phyloP scores from a whole-genome alignment of 352 stramenopile species.

The Phytophthora nicotianae region DNA sequence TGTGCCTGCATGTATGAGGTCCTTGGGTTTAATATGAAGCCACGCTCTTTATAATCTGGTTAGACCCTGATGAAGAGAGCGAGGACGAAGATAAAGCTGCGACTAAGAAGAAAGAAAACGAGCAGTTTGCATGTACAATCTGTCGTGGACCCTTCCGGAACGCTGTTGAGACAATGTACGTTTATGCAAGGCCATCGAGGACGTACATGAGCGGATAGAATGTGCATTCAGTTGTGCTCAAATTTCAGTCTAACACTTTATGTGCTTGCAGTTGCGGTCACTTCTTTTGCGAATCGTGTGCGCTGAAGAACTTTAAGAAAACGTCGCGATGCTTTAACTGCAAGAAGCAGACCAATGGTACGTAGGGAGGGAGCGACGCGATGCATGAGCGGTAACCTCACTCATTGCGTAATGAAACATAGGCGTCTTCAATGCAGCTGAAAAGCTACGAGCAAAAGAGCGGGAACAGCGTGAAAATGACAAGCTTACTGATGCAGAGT shows the following conservation, averaged over 20 bases:
- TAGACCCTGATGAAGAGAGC: slow-evolving; percentile 58
- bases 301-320: slow-evolving; percentile 87
- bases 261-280: slow-evolving; percentile 83
- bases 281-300: slow-evolving; percentile 96
- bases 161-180: slow-evolving; percentile 92
- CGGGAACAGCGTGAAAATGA: slow-evolving; percentile 32
- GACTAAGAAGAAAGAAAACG: slow-evolving; percentile 66
- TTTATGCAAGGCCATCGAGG: not conserved
- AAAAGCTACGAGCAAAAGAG: slow-evolving; percentile 73
- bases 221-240: not conserved
- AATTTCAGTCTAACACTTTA: not conserved
- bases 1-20: not conserved
- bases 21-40: not conserved
- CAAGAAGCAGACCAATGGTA: slow-evolving; percentile 93
- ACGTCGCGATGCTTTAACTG: slow-evolving; percentile 93
- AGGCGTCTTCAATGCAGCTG: slow-evolving; percentile 90
- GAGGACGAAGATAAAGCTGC: slow-evolving; percentile 71
- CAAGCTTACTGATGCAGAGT: not conserved
- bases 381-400: not conserved
- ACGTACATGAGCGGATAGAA: not conserved
- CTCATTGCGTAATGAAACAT: slow-evolving; percentile 1
- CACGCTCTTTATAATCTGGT: not conserved
- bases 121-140: slow-evolving; percentile 96
- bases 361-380: not conserved
- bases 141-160: slow-evolving; percentile 93